phyloP scores from a whole-genome alignment of 805 yeast species.

The Yamadazyma akitaensis region DNA sequence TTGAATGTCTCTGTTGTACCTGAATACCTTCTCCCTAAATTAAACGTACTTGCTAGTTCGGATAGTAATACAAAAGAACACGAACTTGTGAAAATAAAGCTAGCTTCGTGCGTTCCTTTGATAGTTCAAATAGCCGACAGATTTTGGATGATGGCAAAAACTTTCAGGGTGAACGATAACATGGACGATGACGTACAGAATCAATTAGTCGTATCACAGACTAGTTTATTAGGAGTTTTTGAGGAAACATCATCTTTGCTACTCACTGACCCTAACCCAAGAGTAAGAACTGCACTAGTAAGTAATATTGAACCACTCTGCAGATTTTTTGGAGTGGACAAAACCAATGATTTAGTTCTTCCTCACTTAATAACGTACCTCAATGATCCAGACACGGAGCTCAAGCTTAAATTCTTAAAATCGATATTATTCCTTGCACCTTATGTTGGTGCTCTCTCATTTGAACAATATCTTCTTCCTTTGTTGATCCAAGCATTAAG shows the following conservation, averaged over 20 bases:
- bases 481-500: constrained; percentile 75
- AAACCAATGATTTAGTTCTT: constrained; percentile 80
- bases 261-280: constrained; percentile 64
- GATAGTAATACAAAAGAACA: constrained; percentile 16
- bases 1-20: constrained; percentile 74
- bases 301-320: constrained; percentile 74
- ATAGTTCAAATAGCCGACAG: constrained; percentile 63
- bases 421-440: constrained; percentile 72
- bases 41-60: constrained; percentile 22
- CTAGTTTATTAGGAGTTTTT: constrained; percentile 49
- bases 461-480: constrained; percentile 88
- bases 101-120: constrained; percentile 72
- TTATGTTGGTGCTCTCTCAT: constrained; percentile 73
- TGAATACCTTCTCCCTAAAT: constrained; percentile 76
- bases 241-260: constrained; percentile 63
- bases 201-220: constrained; percentile 28
- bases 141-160: constrained; percentile 60
- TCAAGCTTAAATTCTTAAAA: constrained; percentile 69
- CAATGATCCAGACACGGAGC: constrained; percentile 68
- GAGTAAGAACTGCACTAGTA: constrained; percentile 68
- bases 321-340: constrained; percentile 78
- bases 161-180: constrained; percentile 33
- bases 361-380: constrained; percentile 90
- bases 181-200: constrained; percentile 1
- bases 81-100: constrained; percentile 52